A percentile compares a stretch with the other conserved stretches of the same genome.
Evolutionary conservation across 2,329 filamentous ascomycete species (phyloP).

Genomic region (Beauveria scarabaeidicola): DNA sequence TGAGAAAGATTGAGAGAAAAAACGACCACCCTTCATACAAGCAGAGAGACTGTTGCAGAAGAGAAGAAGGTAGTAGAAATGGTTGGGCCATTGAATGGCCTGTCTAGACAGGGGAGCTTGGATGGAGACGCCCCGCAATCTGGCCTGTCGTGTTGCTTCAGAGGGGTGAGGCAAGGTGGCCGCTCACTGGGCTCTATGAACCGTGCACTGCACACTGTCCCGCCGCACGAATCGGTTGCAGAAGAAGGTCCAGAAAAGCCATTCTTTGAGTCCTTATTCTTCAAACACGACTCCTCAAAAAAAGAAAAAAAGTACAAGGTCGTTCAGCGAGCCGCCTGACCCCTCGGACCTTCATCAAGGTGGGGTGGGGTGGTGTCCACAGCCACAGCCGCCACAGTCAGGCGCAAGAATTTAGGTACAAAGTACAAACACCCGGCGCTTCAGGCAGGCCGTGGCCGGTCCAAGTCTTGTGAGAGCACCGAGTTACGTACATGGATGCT

Average conservation of each 20-base stretch:
- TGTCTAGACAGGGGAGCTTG: slow-evolving; percentile 1
- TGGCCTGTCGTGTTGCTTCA: slow-evolving; percentile 10
- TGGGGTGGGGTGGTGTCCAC: background rate
- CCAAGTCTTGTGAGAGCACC: background rate
- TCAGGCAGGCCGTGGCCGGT: background rate
- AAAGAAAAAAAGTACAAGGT: background rate
- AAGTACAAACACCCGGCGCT: background rate
- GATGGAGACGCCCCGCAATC: slow-evolving; percentile 8
- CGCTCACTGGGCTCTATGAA: background rate
- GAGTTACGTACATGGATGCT: no score
- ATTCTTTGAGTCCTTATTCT: no score
- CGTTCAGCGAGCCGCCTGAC: background rate
- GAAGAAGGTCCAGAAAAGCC: no score
- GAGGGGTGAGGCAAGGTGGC: slow-evolving; percentile 6
- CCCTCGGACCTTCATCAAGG: background rate
- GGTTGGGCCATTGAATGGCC: background rate
- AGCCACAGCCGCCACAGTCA: background rate
- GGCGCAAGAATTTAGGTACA: background rate
- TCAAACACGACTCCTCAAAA: no score
- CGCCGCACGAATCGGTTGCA: no score
- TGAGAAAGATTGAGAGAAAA: background rate
- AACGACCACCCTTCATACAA: background rate
- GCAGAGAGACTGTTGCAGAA: slow-evolving; percentile 1
- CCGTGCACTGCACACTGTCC: background rate
- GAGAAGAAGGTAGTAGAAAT: background rate